Conservation (phyloP, 179 eudicot genomes). For the Spinacia oleracea region DNA sequence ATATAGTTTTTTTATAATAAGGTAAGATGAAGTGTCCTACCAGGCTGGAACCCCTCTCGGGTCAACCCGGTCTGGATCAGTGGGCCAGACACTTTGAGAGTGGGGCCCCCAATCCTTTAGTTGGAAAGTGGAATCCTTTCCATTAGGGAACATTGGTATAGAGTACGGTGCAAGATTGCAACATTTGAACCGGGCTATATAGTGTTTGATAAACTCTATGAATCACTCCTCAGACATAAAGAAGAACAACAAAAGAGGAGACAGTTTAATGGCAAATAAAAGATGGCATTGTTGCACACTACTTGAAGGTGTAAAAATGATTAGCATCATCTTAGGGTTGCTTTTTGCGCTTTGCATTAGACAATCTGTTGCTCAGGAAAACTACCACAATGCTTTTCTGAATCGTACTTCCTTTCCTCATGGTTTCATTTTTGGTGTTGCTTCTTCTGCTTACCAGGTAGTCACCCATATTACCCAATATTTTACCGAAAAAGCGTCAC, state of each 20-base stretch:
- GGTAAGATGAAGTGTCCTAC: too few relatives aligned
- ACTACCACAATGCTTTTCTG: not conserved
- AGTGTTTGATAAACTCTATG: not conserved
- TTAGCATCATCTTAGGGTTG: not conserved
- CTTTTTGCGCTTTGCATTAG: not conserved
- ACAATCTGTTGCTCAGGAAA: slow-evolving; percentile 1
- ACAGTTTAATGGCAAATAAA: not conserved
- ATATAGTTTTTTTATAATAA: too few relatives aligned
- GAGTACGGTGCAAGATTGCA: not conserved
- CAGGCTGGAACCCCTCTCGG: too few relatives aligned
- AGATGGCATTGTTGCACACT: not conserved
- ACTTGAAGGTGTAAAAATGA: not conserved
- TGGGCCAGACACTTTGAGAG: too few relatives aligned
- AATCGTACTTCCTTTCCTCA: slow-evolving; percentile 29
- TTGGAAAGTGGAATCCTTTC: too few relatives aligned
- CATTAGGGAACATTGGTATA: too few relatives aligned
- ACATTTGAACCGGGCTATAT: not conserved
- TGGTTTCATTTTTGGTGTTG: slow-evolving; percentile 35
- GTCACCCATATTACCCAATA: not conserved
- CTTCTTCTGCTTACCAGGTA: slow-evolving; percentile 47
- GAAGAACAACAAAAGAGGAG: too few relatives aligned
- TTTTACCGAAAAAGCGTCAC: too few relatives aligned
- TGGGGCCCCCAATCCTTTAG: too few relatives aligned
- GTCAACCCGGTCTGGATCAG: too few relatives aligned
- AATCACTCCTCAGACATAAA: not conserved